These are phyloP conservation scores for Pseudopediastrum boryanum DNA, from an alignment of 139 green algal species.

Conservation along the genomic window DNA sequence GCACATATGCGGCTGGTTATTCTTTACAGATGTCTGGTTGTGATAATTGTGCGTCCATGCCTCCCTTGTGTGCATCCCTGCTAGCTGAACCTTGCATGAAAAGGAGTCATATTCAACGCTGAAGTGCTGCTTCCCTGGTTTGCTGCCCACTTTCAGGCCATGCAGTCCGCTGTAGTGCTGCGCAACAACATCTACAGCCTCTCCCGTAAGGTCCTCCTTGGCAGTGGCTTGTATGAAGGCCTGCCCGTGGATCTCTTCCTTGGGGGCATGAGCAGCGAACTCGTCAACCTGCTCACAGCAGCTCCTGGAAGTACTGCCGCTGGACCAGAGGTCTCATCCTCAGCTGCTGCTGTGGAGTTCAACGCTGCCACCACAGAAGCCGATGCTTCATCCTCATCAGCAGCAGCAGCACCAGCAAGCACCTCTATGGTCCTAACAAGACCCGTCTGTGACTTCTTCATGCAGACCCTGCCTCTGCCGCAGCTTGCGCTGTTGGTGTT, in stretches of 20 bases:
- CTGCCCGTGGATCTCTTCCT: constrained; percentile 60
- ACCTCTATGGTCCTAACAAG: not conserved
- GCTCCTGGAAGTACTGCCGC: not conserved
- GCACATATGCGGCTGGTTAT: not conserved
- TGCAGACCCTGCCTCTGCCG: constrained; percentile 47
- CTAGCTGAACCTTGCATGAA: not conserved
- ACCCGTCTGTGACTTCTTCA: constrained; percentile 51
- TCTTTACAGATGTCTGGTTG: not conserved
- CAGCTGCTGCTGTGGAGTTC: too few species aligned
- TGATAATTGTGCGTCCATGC: too few species aligned
- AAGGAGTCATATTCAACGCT: not conserved
- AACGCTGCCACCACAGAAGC: too few species aligned
- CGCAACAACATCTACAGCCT: constrained; percentile 58
- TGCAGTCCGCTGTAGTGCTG: constrained; percentile 19
- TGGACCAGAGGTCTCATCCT: too few species aligned
- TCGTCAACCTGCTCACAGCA: constrained; percentile 45
- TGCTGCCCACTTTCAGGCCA: constrained; percentile 5
- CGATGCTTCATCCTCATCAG: too few species aligned
- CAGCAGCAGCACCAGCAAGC: not conserved
- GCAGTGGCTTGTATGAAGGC: constrained; percentile 42
- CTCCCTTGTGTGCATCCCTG: constrained; percentile 1
- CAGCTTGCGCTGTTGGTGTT: constrained; percentile 60
- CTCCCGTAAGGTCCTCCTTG: constrained; percentile 46
- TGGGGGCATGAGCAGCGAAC: constrained; percentile 53
- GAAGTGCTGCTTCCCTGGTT: not conserved